These are phyloP conservation scores for Beauveria medogensis DNA, from an alignment of 2,329 filamentous ascomycete species.

Conservation along the genomic window DNA sequence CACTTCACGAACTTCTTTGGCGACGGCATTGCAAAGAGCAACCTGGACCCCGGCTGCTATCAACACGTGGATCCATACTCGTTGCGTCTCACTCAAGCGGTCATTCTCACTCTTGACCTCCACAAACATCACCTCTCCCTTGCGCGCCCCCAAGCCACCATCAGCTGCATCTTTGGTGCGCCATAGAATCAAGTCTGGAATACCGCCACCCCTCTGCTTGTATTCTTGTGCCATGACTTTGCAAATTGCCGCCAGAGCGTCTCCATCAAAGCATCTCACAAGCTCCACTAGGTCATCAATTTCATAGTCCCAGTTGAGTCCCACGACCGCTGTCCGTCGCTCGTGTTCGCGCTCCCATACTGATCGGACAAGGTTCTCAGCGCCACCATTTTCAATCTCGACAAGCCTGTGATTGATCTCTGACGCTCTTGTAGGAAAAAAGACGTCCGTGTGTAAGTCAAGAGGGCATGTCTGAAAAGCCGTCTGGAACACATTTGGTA, in stretches of 20 bases:
- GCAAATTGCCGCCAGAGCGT: slow-evolving; percentile 74
- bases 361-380: slow-evolving; percentile 54
- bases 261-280: slow-evolving; percentile 67
- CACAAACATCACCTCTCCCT: slow-evolving; percentile 62
- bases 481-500: slow-evolving; percentile 96
- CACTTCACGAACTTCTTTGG: slow-evolving; percentile 40
- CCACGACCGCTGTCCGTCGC: slow-evolving; percentile 75
- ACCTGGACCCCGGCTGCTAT: slow-evolving; percentile 77
- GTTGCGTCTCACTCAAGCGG: slow-evolving; percentile 87
- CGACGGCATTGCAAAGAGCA: slow-evolving; percentile 64
- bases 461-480: slow-evolving; percentile 89
- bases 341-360: slow-evolving; percentile 63
- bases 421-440: slow-evolving; percentile 75
- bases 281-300: slow-evolving; percentile 73
- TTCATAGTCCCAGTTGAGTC: slow-evolving; percentile 83
- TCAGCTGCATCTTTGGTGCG: slow-evolving; percentile 29
- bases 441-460: slow-evolving; percentile 86
- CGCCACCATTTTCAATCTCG: slow-evolving; percentile 77
- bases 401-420: slow-evolving; percentile 85
- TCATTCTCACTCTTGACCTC: slow-evolving; percentile 85
- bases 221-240: slow-evolving; percentile 97
- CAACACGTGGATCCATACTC: slow-evolving; percentile 94
- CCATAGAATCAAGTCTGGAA: slow-evolving; percentile 93
- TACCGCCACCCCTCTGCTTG: slow-evolving; percentile 71
- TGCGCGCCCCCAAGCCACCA: slow-evolving; percentile 18